These are phyloP conservation scores for Gonapodya prolifera DNA, from an alignment of 192 early-diverging fungal species.

Conservation along the genomic window DNA sequence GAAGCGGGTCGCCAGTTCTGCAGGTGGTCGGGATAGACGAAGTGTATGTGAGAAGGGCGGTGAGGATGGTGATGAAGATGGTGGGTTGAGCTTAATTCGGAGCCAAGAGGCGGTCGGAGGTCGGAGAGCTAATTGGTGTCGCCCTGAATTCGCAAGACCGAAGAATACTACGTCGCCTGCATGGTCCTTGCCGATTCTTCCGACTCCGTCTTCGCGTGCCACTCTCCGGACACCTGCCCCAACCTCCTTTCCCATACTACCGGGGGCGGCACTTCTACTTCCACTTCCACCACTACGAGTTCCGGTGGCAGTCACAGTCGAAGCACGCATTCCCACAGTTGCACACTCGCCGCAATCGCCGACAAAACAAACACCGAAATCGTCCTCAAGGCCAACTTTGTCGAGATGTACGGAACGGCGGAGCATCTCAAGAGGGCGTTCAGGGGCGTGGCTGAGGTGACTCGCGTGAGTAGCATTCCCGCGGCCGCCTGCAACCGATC, in stretches of 20 bases:
- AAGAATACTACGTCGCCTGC: slow-evolving; percentile 34
- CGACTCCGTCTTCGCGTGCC: neutral
- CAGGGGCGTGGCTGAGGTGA: slow-evolving; percentile 34
- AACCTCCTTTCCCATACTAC: neutral
- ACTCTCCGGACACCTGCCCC: neutral
- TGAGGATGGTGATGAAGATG: slow-evolving; percentile 55
- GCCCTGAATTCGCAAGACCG: slow-evolving; percentile 11
- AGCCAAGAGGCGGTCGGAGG: neutral
- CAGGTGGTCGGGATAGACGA: slow-evolving; percentile 50
- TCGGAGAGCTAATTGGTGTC: neutral
- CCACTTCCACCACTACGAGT: slow-evolving; percentile 9
- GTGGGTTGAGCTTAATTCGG: slow-evolving; percentile 22
- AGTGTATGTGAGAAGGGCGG: slow-evolving; percentile 58
- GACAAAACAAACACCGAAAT: slow-evolving; percentile 51
- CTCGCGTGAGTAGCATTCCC: slow-evolving; percentile 28
- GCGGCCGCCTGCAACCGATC: neutral
- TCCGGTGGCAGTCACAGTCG: too few relatives aligned
- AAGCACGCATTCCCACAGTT: slow-evolving; percentile 25
- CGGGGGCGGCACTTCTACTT: neutral
- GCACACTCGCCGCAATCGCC: slow-evolving; percentile 22
- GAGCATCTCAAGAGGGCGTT: slow-evolving; percentile 45
- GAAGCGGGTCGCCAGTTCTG: slow-evolving; percentile 31
- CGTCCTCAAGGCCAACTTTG: slow-evolving; percentile 34
- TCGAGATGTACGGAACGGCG: slow-evolving; percentile 59
- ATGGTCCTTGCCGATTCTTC: slow-evolving; percentile 17